phyloP scores from a whole-genome alignment of 768 basidiomycete genomes.

The Lactifluus echinatus region DNA sequence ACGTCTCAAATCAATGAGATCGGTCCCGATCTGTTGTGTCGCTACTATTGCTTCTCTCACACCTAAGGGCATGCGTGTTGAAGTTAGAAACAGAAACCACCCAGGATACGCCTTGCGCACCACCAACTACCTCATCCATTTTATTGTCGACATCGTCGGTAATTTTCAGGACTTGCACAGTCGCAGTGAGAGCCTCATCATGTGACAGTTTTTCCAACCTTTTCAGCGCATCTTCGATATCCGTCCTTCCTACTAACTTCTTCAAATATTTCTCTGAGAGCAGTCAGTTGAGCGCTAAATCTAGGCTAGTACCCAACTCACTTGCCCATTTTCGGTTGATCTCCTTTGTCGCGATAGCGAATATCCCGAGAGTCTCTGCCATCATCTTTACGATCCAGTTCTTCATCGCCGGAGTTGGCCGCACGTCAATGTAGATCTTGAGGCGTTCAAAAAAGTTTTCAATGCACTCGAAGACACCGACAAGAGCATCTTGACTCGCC shows the following conservation, averaged over 20 bases:
- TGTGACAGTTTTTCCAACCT: not conserved
- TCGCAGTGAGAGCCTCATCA: not conserved
- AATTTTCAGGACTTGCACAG: not conserved
- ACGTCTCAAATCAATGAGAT: not conserved
- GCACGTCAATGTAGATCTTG: not conserved
- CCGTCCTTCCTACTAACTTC: not conserved
- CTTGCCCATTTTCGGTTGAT: not conserved
- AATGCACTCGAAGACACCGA: not conserved
- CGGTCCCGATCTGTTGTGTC: not conserved
- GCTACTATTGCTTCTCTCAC: too few relatives aligned
- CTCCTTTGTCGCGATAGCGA: constrained; percentile 2
- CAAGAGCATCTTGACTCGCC: not conserved
- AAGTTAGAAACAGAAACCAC: not conserved
- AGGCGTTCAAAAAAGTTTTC: constrained; percentile 1
- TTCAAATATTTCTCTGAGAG: not conserved
- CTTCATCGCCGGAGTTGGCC: not conserved
- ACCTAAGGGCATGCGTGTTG: not conserved
- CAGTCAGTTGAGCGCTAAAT: not conserved
- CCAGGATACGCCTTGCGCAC: not conserved
- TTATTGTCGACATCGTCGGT: not conserved
- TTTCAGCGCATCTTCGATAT: not conserved
- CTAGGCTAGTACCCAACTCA: not conserved
- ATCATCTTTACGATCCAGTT: not conserved
- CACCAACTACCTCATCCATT: not conserved
- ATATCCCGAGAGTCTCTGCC: not conserved